Evolutionary conservation across 139 green algal genomes (phyloP), one percentile per base, ranked within the genome.

Genomic region (Closterium sp.): DNA sequence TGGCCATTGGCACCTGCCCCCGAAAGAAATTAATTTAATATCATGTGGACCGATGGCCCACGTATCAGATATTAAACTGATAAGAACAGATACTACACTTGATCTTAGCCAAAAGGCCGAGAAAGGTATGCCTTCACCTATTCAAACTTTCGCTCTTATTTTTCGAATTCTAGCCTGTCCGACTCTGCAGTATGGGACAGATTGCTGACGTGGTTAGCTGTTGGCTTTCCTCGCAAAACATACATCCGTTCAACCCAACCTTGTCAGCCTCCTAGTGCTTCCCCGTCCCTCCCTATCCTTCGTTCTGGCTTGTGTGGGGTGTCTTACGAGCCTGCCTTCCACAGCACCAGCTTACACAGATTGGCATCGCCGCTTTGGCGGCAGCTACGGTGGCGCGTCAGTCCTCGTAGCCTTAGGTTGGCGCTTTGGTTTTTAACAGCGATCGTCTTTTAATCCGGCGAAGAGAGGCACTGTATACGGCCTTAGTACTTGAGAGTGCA

Each of bases 51-150:
- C 95, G 93, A 95, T 96, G 94, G 30, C 5, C 86, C 70, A 17
- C 86, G 89, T 94, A 95, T 92, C 87, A 97, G 94, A 93, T 95
- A 96, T 97, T 92, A 97, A 96, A 95, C 94, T 97, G 86, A 94
- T 95, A 93, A 97, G 95, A 97, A 97, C 95, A 97, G 95, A 96
- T 96, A 97, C 95, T 97, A 97, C 95, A 96, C 95, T 97, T 97
- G 95, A 97, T 97, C 95, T 96, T 97, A 97, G 95, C 95, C 95
- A 97, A 96, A 96, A 97, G 95, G 95, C 95, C 95, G 95, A 97
- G 95, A 97, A 96, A 97, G 95, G 95, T 79, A 79, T 79, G 62
- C 62, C 62, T 79, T 4, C 1, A 27, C 0, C 0, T 4, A 4
- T 21, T 24, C 62, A 79, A 24, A 79, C 62, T 79, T 79, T 24